Base-by-base conservation (phyloP, 2,329 filamentous ascomycete species). In the Teratosphaeria destructans region DNA sequence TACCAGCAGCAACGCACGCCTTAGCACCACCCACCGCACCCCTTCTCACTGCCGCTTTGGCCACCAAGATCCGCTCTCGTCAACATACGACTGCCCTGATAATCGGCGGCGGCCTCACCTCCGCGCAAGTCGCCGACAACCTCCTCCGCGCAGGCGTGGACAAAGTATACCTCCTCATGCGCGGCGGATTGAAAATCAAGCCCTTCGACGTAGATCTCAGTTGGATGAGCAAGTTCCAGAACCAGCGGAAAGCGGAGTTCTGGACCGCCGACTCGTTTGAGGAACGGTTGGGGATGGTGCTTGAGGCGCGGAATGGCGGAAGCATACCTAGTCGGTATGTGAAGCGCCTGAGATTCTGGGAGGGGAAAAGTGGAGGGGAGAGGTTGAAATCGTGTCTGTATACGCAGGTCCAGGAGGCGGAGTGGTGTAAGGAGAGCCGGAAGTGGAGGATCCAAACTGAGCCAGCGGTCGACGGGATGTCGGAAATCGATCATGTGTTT, bases 151-250 rank as follows among this genome's bases (percentile, higher is more conserved):
- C 79, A 27, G 86, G 87, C 0, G 84, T 89, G 0, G 79, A 76
- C 0, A 87, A 84, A 62, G 85, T 92, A 0, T 88, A 81, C 77
- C 82, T 88, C 57, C 68, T 93, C 29, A 85, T 91, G 81, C 80
- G 89, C 35, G 77, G 80, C 56, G 26, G 7, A 23, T 14, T 16
- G 11, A 52, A 55, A 65, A 80, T 90, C 56, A 93, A 93, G 72
- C 85, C 87, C 61, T 93, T 93, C 64, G 89, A 93, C 66, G 81
- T 93, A 27, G 83, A 85, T 59, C 78, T 93, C 1, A 80, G 82
- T 55, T 94, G 89, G 89, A 87, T 93, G 72, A 87, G 86, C 10
- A 93, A 93, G 70, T 93, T 88, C 72, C 85, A 86, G 59, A 93
- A 93, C 70, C 82, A 84, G 58, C 84, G 89, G 65, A 88, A 92